A percentile compares a stretch with the other conserved stretches of the same genome.
Evolutionary conservation across 1,284 basidiomycete species (phyloP).

Genomic region (Apiotrichum akiyoshidainum): DNA sequence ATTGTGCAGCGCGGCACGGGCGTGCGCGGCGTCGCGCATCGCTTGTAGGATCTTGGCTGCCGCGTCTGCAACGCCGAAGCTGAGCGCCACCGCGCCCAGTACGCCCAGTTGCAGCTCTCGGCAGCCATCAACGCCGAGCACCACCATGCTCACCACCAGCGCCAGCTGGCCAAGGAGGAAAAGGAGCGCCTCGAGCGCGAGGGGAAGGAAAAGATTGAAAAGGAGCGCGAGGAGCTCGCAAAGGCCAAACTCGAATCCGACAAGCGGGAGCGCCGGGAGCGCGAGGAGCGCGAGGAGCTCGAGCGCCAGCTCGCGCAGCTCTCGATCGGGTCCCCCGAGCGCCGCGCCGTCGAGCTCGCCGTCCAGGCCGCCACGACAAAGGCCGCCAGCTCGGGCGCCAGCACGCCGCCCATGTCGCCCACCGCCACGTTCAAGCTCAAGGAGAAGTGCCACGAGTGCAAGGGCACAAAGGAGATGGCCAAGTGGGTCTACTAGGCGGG

Average conservation of each 20-base stretch:
- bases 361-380: neutral
- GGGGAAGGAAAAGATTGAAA: neutral
- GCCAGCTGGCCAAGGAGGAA: neutral
- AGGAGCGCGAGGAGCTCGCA: neutral
- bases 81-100: constrained; percentile 3
- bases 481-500: constrained; percentile 4
- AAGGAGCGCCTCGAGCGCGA: neutral
- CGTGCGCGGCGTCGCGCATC: constrained; percentile 1
- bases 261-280: neutral
- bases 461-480: constrained; percentile 6
- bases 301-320: neutral
- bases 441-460: constrained; percentile 7
- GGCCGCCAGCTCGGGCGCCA: too few species aligned
- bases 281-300: neutral
- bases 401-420: too few species aligned
- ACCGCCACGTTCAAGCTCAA: neutral
- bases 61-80: constrained; percentile 6
- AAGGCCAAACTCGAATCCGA: neutral
- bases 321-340: neutral
- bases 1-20: constrained; percentile 20
- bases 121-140: constrained; percentile 7
- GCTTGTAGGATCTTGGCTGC: constrained; percentile 4
- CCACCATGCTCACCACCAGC: constrained; percentile 1
- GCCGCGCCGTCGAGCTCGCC: neutral
- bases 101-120: constrained; percentile 6